These are phyloP conservation scores for Rhynchospora pubera DNA, from an alignment of 176 grass and related monocot genomes.

Conservation along the genomic window DNA sequence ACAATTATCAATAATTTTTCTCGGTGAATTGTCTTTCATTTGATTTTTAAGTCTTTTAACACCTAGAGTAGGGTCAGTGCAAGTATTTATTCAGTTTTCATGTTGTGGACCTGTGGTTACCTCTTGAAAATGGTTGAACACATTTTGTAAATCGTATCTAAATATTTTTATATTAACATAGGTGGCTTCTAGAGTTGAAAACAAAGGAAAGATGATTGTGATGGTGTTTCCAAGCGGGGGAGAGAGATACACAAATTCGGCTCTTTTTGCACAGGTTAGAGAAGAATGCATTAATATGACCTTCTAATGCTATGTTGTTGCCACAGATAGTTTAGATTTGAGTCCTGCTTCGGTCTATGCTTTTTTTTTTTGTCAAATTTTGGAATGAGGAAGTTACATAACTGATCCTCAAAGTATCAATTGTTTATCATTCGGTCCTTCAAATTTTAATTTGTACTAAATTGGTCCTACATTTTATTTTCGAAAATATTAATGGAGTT, in stretches of 20 bases:
- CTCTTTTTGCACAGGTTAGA: constrained; percentile 54
- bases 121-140: not conserved
- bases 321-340: not conserved
- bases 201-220: constrained; percentile 67
- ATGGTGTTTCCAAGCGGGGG: constrained; percentile 61
- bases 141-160: not conserved
- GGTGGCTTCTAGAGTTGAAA: constrained; percentile 64
- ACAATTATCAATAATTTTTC: too few relatives aligned
- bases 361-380: not conserved
- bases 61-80: too few relatives aligned
- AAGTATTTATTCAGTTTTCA: not conserved
- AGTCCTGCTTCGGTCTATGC: not conserved
- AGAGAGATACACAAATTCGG: constrained; percentile 57
- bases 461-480: too few relatives aligned
- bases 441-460: too few relatives aligned
- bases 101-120: not conserved
- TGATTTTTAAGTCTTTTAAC: too few relatives aligned
- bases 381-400: too few relatives aligned
- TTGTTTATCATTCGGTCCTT: too few relatives aligned
- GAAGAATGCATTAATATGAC: constrained; percentile 61
- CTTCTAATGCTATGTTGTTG: constrained; percentile 20
- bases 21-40: too few relatives aligned
- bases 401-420: too few relatives aligned
- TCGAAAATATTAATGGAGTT: too few relatives aligned
- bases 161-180: constrained; percentile 20